Evolutionary conservation across 495 filamentous ascomycete species (phyloP).

Genomic region (Endocarpon pusillum): DNA sequence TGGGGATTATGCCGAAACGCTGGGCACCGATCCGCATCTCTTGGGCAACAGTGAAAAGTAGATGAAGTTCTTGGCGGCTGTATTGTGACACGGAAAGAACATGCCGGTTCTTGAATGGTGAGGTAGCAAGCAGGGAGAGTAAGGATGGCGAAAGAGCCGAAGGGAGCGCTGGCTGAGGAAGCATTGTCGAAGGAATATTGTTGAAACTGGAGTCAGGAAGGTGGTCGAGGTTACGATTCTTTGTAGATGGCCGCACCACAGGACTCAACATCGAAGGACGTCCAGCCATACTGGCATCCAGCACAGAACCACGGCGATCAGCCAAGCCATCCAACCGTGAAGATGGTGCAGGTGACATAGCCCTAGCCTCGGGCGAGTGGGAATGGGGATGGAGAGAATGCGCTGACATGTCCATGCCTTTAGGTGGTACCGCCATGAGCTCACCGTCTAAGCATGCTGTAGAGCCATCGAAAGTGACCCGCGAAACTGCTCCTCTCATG

Average conservation of each 20-base stretch:
- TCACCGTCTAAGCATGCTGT: constrained; percentile 65
- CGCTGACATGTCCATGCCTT: constrained; percentile 62
- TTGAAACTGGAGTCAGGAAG: constrained; percentile 7
- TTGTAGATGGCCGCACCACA: constrained; percentile 6
- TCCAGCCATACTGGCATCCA: constrained; percentile 18
- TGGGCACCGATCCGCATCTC: constrained; percentile 92
- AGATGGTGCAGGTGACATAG: constrained; percentile 26
- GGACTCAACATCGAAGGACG: constrained; percentile 9
- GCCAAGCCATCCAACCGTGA: constrained; percentile 28
- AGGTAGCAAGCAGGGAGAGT: constrained; percentile 54
- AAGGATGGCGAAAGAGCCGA: constrained; percentile 38
- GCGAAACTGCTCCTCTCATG: constrained; percentile 56
- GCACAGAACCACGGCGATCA: constrained; percentile 25
- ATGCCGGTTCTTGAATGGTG: constrained; percentile 70
- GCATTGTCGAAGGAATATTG: constrained; percentile 14
- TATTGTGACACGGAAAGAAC: constrained; percentile 85
- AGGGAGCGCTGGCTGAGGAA: constrained; percentile 4
- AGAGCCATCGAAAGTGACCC: constrained; percentile 61
- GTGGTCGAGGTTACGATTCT: constrained; percentile 7
- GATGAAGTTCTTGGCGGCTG: constrained; percentile 66
- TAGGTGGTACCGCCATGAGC: constrained; percentile 32
- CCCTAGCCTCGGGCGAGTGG: constrained; percentile 37
- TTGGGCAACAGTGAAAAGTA: constrained; percentile 87
- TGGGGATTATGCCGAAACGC: constrained; percentile 70
- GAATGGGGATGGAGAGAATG: constrained; percentile 40